Conservation (phyloP, 2,329 filamentous ascomycete species). For the Botryotinia narcissicola region DNA sequence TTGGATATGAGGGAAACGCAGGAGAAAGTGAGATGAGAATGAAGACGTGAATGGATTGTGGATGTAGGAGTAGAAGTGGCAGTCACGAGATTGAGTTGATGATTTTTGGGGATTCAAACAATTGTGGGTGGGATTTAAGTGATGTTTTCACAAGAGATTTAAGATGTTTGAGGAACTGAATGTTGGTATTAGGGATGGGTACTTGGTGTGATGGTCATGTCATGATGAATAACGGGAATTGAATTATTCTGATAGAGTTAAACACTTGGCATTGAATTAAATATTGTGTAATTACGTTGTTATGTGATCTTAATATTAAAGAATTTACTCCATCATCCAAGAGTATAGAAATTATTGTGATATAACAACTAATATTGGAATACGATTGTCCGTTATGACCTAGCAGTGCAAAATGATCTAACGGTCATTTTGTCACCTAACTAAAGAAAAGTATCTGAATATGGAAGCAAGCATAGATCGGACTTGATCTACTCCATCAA, state of each 20-base stretch:
- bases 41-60: no score
- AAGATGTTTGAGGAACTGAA: not conserved
- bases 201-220: no score
- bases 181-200: no score
- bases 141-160: not conserved
- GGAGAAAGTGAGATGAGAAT: not conserved
- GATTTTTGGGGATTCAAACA: rapidly evolving
- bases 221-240: no score
- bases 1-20: not conserved
- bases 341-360: no score
- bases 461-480: not conserved
- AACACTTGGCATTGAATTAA: no score
- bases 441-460: not conserved
- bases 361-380: not conserved
- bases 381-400: not conserved
- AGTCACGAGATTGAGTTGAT: not conserved
- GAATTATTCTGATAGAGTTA: no score
- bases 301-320: no score
- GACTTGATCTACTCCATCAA: not conserved
- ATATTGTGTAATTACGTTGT: no score
- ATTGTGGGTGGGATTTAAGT: not conserved
- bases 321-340: no score
- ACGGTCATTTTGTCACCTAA: no score
- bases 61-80: not conserved
- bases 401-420: no score